These are phyloP conservation scores for Tricholomella constricta DNA, from an alignment of 768 basidiomycete species.

Conservation along the genomic window DNA sequence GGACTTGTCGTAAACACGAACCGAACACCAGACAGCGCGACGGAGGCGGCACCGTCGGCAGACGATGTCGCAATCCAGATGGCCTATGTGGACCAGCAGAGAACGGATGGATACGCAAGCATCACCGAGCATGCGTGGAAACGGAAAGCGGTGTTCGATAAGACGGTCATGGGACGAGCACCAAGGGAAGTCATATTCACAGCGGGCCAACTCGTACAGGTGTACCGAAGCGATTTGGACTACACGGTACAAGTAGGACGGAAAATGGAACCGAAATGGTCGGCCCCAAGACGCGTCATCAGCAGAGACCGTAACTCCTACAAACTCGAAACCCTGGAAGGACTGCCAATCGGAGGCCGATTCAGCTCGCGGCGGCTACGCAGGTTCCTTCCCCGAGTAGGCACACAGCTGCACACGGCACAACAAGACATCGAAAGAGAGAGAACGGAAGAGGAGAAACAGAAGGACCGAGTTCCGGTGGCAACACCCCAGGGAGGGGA, in stretches of 20 bases:
- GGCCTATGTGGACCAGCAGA: background rate
- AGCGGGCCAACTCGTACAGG: conserved; percentile 7
- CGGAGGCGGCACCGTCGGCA: background rate
- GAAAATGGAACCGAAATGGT: conserved; percentile 32
- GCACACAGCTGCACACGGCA: conserved; percentile 18
- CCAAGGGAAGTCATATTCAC: conserved; percentile 7
- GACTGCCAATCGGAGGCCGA: conserved; percentile 12
- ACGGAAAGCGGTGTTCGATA: background rate
- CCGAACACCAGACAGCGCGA: too few relatives aligned
- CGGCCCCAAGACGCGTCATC: conserved; percentile 17
- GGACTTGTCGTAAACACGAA: background rate
- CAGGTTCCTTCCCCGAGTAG: conserved; percentile 18
- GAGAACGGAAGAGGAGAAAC: background rate
- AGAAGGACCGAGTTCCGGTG: background rate
- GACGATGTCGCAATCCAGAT: background rate
- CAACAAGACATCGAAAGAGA: conserved; percentile 9
- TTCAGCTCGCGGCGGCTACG: conserved; percentile 18
- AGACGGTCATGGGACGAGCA: background rate
- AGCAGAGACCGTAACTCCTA: conserved; percentile 21
- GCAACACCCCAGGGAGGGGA: background rate
- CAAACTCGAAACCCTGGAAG: conserved; percentile 18
- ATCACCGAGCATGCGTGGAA: background rate
- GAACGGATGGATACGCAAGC: background rate
- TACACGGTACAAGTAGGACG: conserved; percentile 10
- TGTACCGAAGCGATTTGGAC: conserved; percentile 8